These are phyloP conservation scores for Trichoderma arundinaceum DNA, from an alignment of 2,329 filamentous ascomycete genomes.

Conservation along the genomic window DNA sequence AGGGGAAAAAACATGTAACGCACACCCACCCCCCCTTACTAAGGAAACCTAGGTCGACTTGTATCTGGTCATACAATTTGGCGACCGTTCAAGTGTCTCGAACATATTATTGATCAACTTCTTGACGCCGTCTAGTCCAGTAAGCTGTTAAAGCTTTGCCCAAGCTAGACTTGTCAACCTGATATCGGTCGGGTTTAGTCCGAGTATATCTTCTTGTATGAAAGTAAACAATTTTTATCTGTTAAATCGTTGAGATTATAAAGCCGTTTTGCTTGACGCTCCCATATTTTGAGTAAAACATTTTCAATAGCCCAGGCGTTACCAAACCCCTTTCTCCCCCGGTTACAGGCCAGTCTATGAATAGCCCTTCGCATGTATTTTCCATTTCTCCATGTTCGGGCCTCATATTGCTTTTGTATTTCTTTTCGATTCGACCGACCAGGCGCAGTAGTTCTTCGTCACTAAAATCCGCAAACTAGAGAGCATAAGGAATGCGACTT, in stretches of 20 bases:
- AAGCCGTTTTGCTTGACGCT: slow-evolving; percentile 19
- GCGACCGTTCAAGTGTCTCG: slow-evolving; percentile 58
- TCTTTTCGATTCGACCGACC: neutral
- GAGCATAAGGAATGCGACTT: slow-evolving; percentile 4
- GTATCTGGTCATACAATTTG: slow-evolving; percentile 74
- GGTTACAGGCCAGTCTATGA: neutral
- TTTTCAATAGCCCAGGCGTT: slow-evolving; percentile 16
- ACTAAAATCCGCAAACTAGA: neutral
- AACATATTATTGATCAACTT: neutral
- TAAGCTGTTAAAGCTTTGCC: slow-evolving; percentile 1
- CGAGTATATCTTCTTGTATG: slow-evolving; percentile 9
- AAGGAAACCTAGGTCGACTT: slow-evolving; percentile 75
- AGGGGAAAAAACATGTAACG: neutral
- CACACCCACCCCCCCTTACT: slow-evolving; percentile 42
- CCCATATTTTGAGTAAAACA: slow-evolving; percentile 1
- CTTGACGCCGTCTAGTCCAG: slow-evolving; percentile 14
- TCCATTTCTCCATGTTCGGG: slow-evolving; percentile 2
- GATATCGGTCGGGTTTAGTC: neutral
- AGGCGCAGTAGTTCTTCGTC: neutral
- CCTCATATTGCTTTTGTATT: slow-evolving; percentile 1
- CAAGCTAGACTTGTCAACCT: slow-evolving; percentile 10
- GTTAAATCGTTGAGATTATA: neutral
- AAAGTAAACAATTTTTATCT: neutral
- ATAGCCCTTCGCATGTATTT: neutral
- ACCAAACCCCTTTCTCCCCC: slow-evolving; percentile 13